A percentile compares a stretch with the other conserved stretches of the same genome.
These are phyloP conservation scores for Lavandula angustifolia DNA, from an alignment of 257 asterid genomes.

Conservation along the genomic window DNA sequence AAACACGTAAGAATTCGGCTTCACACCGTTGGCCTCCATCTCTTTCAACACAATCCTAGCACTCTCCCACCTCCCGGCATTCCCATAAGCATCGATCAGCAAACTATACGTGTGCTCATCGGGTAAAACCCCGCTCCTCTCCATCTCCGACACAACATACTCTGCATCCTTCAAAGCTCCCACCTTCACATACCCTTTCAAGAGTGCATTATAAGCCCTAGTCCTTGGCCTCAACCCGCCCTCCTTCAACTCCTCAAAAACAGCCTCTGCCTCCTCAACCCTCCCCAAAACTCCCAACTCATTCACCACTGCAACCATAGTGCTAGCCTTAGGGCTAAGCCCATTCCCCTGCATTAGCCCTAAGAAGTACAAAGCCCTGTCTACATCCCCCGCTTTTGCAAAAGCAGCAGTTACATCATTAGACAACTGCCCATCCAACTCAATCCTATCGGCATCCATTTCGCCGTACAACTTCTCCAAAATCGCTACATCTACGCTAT, in stretches of 20 bases:
- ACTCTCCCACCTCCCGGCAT: constrained; percentile 97
- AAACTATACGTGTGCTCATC: constrained; percentile 83
- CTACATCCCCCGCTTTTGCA: constrained; percentile 72
- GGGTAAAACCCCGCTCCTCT: constrained; percentile 68
- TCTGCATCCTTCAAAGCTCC: constrained; percentile 87
- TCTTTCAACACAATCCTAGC: constrained; percentile 84
- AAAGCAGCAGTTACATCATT: constrained; percentile 79
- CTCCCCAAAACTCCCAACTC: constrained; percentile 79
- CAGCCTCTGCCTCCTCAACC: constrained; percentile 89
- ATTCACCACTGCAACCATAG: constrained; percentile 57
- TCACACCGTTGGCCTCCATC: constrained; percentile 74
- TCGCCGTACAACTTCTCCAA: constrained; percentile 67
- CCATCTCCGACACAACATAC: constrained; percentile 81
- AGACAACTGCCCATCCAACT: constrained; percentile 74
- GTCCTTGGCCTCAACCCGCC: constrained; percentile 83
- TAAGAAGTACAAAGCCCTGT: constrained; percentile 64
- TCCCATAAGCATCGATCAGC: constrained; percentile 93
- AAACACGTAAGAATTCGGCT: constrained; percentile 72
- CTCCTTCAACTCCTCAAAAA: constrained; percentile 88
- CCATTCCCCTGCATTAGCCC: constrained; percentile 81
- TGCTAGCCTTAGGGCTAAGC: constrained; percentile 67
- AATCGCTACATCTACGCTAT: constrained; percentile 52
- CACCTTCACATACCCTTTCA: constrained; percentile 78
- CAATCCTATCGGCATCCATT: constrained; percentile 73
- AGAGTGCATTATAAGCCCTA: constrained; percentile 86